Conservation (phyloP, 768 basidiomycete species). For the Calocera cornea region DNA sequence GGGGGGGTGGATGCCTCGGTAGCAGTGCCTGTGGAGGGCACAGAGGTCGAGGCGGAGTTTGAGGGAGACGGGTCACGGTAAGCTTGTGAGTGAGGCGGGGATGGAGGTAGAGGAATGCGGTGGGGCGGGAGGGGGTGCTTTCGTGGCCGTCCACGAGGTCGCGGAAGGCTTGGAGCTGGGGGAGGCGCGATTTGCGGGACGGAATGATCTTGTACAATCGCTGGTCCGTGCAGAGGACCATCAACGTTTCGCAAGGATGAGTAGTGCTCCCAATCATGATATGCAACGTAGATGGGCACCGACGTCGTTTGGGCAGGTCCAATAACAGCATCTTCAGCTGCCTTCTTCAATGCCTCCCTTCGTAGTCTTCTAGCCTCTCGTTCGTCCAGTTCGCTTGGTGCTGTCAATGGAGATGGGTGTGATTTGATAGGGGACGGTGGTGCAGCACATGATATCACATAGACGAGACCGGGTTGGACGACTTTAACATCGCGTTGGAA, state of each 20-base stretch:
- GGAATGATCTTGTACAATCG: neutral
- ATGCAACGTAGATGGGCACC: constrained; percentile 71
- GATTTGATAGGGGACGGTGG: neutral
- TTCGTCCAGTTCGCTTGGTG: constrained; percentile 25
- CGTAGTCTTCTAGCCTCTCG: constrained; percentile 35
- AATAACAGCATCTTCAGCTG: constrained; percentile 20
- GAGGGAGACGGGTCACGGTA: neutral
- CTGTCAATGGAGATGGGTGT: constrained; percentile 20
- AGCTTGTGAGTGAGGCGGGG: neutral
- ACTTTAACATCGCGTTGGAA: constrained; percentile 71
- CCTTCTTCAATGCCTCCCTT: constrained; percentile 28
- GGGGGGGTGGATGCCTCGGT: neutral
- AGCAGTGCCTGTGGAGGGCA: neutral
- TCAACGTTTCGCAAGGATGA: constrained; percentile 78
- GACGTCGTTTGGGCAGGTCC: constrained; percentile 4
- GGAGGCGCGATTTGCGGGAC: neutral
- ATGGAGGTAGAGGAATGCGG: neutral
- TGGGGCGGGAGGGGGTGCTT: neutral
- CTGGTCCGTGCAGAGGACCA: constrained; percentile 61
- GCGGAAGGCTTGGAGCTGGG: neutral
- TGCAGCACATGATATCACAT: constrained; percentile 50
- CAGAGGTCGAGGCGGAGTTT: neutral
- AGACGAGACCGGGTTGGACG: constrained; percentile 80
- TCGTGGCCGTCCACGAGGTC: neutral
- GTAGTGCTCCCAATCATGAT: constrained; percentile 92